Base-by-base conservation (phyloP, 371 early-diverging fungal genomes). In the Apophysomyces variabilis region DNA sequence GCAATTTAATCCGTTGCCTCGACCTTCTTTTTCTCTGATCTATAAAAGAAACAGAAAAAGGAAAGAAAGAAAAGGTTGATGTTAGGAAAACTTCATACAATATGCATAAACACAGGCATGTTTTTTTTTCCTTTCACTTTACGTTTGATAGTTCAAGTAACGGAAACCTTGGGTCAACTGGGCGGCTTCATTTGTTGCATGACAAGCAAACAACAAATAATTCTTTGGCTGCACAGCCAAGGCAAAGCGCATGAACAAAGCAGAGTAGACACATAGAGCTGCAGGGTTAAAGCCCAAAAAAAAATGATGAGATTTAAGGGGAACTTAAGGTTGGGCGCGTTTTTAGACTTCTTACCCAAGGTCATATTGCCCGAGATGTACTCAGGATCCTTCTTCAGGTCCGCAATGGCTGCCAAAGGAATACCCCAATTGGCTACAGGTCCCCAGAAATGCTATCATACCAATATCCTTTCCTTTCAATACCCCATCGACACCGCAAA, bases 351-450 rank as follows among this genome's bases (percentile, higher is more conserved):
- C 21, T 50, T 76, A 90, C 91, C 91, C 11, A 68, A 66, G 18
- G 95, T 97, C 98, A 97, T 97, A 66, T 93, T 95, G 58, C 95
- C 94, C 56, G 90, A 90, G 73, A 97, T 97, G 71, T 90, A 74
- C 68, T 95, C 96, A 9, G 97, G 94, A 66, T 90, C 90, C 78
- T 96, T 94, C 64, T 89, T 85, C 65, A 88, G 87, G 78, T 97
- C 98, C 26, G 95, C 92, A 62, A 97, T 91, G 26, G 96, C 98
- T 35, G 97, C 97, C 45, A 94, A 67, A 50, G 97, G 97, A 57
- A 97, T 86, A 60, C 97, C 97, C 97, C 97, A 97, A 85, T 96
- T 97, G 61, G 93, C 96, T 35, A 93, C 89, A 58, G 93, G 93
- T 57, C 93, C 93, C 93, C 93, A 93, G 72, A 93, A 93, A 70